These are phyloP conservation scores for Coprinellus micaceus DNA, from an alignment of 768 basidiomycete species.

Conservation along the genomic window DNA sequence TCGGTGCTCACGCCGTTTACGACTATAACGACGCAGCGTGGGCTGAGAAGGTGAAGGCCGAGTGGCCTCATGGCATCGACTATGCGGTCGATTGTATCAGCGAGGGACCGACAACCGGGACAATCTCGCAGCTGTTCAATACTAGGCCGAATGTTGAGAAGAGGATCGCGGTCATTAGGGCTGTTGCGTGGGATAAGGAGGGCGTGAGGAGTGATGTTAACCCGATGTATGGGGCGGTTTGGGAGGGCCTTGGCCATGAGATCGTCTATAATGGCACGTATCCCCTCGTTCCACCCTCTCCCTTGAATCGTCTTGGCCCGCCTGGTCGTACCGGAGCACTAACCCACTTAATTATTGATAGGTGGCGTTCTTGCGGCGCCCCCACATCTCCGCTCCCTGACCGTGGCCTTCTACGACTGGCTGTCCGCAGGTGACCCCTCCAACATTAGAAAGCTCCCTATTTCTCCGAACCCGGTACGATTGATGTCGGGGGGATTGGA, in stretches of 20 bases:
- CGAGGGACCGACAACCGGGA: slow-evolving; percentile 26
- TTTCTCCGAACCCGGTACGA: slow-evolving; percentile 25
- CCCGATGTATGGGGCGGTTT: slow-evolving; percentile 29
- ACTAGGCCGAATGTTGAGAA: slow-evolving; percentile 25
- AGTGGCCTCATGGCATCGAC: slow-evolving; percentile 23
- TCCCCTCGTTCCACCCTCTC: too few species aligned
- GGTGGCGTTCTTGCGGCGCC: slow-evolving; percentile 21
- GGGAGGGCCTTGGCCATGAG: slow-evolving; percentile 31
- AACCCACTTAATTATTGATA: slow-evolving; percentile 4
- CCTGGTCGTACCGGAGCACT: neutral
- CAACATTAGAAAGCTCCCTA: slow-evolving; percentile 20
- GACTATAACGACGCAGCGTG: slow-evolving; percentile 30
- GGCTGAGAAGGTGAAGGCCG: slow-evolving; percentile 25
- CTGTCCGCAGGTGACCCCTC: slow-evolving; percentile 20
- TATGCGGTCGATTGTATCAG: slow-evolving; percentile 34
- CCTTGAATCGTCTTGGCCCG: neutral
- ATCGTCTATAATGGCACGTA: slow-evolving; percentile 26
- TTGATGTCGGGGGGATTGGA: slow-evolving; percentile 31
- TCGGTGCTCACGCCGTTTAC: slow-evolving; percentile 29
- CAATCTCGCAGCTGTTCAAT: slow-evolving; percentile 20
- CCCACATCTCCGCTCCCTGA: slow-evolving; percentile 24
- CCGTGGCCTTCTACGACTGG: slow-evolving; percentile 29
- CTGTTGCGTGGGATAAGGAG: slow-evolving; percentile 23
- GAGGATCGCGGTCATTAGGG: slow-evolving; percentile 28
- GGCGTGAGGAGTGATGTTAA: slow-evolving; percentile 22